Evolutionary conservation across 345 rosid genomes (phyloP), one percentile per base, ranked within the genome.

Genomic region (Cardamine occulta): DNA sequence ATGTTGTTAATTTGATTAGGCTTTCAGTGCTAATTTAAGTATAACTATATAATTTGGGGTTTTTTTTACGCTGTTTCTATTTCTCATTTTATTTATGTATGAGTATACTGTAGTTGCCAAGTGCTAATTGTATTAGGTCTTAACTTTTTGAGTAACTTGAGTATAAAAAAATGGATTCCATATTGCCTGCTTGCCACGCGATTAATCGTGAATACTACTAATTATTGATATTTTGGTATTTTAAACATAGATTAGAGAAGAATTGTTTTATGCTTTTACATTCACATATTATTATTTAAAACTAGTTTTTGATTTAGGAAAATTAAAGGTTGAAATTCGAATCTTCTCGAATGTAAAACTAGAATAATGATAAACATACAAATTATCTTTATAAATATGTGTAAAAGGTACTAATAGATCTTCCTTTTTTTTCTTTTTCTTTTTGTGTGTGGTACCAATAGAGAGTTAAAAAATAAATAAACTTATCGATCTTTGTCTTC

Each of bases 1-100:
- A 77, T 63, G 37, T 47, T 63, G 21, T 37, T 47, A 70, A 9
- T 37, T 35, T 70, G 31, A 49, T 77, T 65, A 47, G 15, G 35
- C 58, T 60, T 75, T 52, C 42, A 52, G 7, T 69, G 35, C 58
- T n/a, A 26, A 52, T 68, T 52, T 32, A 32, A 7, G 35, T 7
- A 32, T 28, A 49, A 11, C 2, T 49, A 24, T 13, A 19, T 59
- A 32, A 60, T 44, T 56, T 39, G 5, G 4, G 3, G 5, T 24
- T 37, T 32, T 37, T 32, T 8, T 39, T 11, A 1, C 44, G 66
- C 52, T 63, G 54, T 13, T 24, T 47, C 14, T 47, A 34, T 13
- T 54, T 73, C 72, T 68, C 3, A 31, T 40, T 61, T 19, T 15
- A 17, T 45, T 61, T 61, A 70, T 24, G 10, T 40, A 37, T 32